phyloP scores from a whole-genome alignment of 2,329 filamentous ascomycete genomes.

The Penicillium sp. region DNA sequence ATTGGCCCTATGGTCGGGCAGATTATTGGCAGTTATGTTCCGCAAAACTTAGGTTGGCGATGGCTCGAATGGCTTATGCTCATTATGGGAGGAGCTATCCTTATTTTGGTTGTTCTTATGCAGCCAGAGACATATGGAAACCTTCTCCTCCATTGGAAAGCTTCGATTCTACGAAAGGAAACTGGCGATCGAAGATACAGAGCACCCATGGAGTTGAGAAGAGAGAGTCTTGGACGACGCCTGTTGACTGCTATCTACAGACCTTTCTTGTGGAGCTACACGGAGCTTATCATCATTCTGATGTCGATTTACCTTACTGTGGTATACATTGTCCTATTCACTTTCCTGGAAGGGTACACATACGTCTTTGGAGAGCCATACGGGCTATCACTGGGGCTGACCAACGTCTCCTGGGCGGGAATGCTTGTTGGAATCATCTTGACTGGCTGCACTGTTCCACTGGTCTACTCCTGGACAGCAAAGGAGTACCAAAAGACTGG shows the following conservation, averaged over 20 bases:
- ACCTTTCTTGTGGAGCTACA: conserved; percentile 49
- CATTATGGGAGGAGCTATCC: conserved; percentile 37
- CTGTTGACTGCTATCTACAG: conserved; percentile 37
- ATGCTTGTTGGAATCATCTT: conserved; percentile 45
- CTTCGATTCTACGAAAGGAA: conserved; percentile 37
- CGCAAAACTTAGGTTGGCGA: conserved; percentile 28
- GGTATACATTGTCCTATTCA: conserved; percentile 36
- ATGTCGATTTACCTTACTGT: conserved; percentile 30
- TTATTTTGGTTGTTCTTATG: conserved; percentile 43
- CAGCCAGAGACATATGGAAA: conserved; percentile 55
- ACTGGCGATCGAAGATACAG: conserved; percentile 50
- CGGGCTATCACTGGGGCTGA: conserved; percentile 47
- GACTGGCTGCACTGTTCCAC: conserved; percentile 42
- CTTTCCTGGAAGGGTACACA: conserved; percentile 48
- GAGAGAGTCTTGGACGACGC: conserved; percentile 41
- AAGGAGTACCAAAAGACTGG: conserved; percentile 40
- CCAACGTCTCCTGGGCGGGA: conserved; percentile 50
- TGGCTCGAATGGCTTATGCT: conserved; percentile 52
- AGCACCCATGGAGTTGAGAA: conserved; percentile 44
- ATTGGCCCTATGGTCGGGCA: conserved; percentile 28
- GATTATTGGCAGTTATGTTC: conserved; percentile 24
- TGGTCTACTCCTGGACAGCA: conserved; percentile 50
- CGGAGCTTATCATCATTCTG: conserved; percentile 39
- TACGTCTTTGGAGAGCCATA: conserved; percentile 55
- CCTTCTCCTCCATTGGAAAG: conserved; percentile 48